Evolutionary conservation across 768 basidiomycete species (phyloP), one percentile per base, ranked within the genome.

Genomic region (Auriscalpium vulgare): DNA sequence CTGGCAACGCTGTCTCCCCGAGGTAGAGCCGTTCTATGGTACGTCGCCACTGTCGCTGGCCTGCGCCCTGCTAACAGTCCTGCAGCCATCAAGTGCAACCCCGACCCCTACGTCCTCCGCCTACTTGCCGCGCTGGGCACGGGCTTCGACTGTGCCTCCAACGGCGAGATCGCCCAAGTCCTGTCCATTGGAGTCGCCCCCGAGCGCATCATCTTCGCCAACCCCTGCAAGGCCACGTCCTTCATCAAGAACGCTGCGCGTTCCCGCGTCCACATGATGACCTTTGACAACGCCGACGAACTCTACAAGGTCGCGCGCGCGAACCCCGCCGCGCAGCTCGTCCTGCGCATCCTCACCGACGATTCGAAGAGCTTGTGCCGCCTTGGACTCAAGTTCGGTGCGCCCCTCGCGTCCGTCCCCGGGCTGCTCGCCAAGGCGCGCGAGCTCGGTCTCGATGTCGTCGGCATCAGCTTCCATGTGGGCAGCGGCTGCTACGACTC

Each of bases 221-320:
- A 99, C 72, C 97, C 97, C 0, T 98, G 97, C 85, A 99, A 99
- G 74, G 91, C 97, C 2, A 78, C 82, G 10, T 95, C 93, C 0
- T 97, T 95, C 74, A 80, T 99, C 64, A 88, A 94, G 50, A 81
- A 83, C 63, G 90, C 97, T 14, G 84, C 85, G 44, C 83, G 80
- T 63, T 71, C 75, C 36, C 85, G 88, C 19, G 95, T 98, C 52
- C 80, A 91, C 67, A 84, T 80, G 74, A 97, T 97, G 95, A 97
- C 95, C 6, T 99, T 99, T 68, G 97, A 99, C 75, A 99, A 98
- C 71, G 81, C 82, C 43, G 97, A 99, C 72, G 97, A 99, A 69
- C 75, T 99, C 16, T 81, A 88, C 82, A 99, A 99, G 75, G 83
- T 98, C 58, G 83, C 88, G 16, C 85, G 87, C 37, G 72, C 78